Evolutionary conservation across 768 basidiomycete species (phyloP).

Genomic region (Tylopilus rubrobrunneus): DNA sequence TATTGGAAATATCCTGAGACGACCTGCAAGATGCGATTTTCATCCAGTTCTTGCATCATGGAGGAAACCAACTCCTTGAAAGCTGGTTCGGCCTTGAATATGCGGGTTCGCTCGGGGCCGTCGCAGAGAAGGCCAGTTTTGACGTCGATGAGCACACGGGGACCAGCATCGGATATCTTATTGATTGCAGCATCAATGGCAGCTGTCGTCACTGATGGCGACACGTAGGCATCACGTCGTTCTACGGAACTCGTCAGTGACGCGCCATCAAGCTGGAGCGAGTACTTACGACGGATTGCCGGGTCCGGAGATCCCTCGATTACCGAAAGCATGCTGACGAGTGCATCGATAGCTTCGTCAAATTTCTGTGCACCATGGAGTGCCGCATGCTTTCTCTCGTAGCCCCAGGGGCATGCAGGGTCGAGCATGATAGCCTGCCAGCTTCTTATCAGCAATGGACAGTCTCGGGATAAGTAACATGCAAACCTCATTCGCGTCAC

Average conservation of each 20-base stretch:
- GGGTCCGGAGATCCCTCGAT: neutral
- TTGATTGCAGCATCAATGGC: neutral
- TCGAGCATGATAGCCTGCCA: neutral
- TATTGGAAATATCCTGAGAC: slow-evolving; percentile 9
- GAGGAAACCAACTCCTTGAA: neutral
- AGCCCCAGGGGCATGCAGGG: neutral
- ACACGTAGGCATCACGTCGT: neutral
- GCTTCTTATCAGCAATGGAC: neutral
- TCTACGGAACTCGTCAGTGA: neutral
- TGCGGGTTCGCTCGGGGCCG: neutral
- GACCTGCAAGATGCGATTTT: neutral
- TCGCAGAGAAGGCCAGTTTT: neutral
- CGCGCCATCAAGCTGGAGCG: no score
- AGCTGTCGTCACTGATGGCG: neutral
- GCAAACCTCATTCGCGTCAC: slow-evolving; percentile 13
- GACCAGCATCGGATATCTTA: neutral
- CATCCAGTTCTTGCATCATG: neutral
- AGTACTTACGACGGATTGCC: neutral
- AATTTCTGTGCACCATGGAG: neutral
- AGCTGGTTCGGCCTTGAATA: neutral
- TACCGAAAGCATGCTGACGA: neutral
- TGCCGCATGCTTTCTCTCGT: neutral
- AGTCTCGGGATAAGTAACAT: neutral
- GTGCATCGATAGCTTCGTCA: neutral
- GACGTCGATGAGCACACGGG: neutral